Conservation (phyloP, 257 asterid species). For the Linaria vulgaris region DNA sequence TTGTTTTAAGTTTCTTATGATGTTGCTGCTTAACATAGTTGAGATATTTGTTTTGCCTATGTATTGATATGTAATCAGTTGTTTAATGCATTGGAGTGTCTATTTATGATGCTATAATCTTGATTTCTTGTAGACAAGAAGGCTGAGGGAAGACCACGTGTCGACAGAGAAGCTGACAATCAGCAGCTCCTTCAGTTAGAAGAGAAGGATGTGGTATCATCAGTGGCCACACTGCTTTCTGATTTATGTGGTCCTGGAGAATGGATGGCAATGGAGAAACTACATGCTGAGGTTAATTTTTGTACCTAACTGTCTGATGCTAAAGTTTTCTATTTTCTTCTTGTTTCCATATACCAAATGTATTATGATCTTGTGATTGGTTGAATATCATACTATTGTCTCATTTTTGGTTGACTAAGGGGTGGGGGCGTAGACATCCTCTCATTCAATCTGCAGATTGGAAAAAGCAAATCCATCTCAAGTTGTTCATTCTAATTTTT, state of each 20-base stretch:
- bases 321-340: too few species aligned
- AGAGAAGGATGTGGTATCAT: constrained; percentile 90
- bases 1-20: too few species aligned
- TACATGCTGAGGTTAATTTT: constrained; percentile 68
- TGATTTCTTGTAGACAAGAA: constrained; percentile 61
- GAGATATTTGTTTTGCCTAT: too few species aligned
- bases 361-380: constrained; percentile 9
- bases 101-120: constrained; percentile 18
- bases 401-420: too few species aligned
- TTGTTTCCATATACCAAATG: neutral
- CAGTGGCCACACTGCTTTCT: constrained; percentile 85
- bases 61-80: too few species aligned
- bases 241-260: constrained; percentile 98
- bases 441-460: too few species aligned
- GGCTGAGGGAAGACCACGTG: constrained; percentile 65
- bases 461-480: too few species aligned
- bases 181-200: constrained; percentile 80
- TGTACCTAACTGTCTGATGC: neutral
- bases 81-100: neutral
- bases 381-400: too few species aligned
- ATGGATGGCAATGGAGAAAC: constrained; percentile 96
- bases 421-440: too few species aligned
- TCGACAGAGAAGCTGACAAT: constrained; percentile 80
- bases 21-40: too few species aligned
- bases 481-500: too few species aligned